phyloP scores from a whole-genome alignment of 805 yeast genomes.

The Wickerhamiella azymoides region DNA sequence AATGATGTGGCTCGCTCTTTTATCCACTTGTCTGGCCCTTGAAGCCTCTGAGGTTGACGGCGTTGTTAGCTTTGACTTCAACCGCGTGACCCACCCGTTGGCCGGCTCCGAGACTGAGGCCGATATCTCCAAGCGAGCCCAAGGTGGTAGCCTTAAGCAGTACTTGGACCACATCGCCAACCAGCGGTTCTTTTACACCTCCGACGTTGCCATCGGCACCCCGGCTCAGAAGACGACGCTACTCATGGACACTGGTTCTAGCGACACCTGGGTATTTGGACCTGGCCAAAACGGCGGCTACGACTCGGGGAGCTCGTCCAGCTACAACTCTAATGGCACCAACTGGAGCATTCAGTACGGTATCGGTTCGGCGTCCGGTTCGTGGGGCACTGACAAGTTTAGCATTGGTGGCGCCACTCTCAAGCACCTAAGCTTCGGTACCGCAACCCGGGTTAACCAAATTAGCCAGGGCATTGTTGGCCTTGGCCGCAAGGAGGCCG shows the following conservation, averaged over 20 bases:
- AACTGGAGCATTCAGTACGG: slow-evolving; percentile 30
- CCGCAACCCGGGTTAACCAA: slow-evolving; percentile 46
- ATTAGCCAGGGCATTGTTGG: slow-evolving; percentile 46
- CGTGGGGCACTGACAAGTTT: slow-evolving; percentile 54
- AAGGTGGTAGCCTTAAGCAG: background rate
- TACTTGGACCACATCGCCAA: slow-evolving; percentile 19
- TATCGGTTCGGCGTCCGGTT: slow-evolving; percentile 39
- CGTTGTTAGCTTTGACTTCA: background rate
- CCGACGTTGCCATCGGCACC: slow-evolving; percentile 38
- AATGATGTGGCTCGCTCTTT: background rate
- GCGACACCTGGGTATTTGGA: slow-evolving; percentile 54
- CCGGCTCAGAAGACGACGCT: slow-evolving; percentile 41
- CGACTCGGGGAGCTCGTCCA: slow-evolving; percentile 12
- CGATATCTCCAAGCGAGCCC: background rate
- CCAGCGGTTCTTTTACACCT: slow-evolving; percentile 25
- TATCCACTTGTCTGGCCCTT: background rate
- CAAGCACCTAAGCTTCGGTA: slow-evolving; percentile 52
- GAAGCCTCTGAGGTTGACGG: background rate
- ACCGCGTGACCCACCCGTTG: background rate
- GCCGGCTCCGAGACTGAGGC: background rate
- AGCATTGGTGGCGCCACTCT: slow-evolving; percentile 39
- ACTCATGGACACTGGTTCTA: slow-evolving; percentile 59
- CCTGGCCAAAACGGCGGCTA: background rate
- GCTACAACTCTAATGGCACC: slow-evolving; percentile 20
- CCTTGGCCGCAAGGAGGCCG: slow-evolving; percentile 39